These are phyloP conservation scores for Cutaneotrichosporon daszewskae DNA, from an alignment of 1,284 basidiomycete species.

Conservation along the genomic window DNA sequence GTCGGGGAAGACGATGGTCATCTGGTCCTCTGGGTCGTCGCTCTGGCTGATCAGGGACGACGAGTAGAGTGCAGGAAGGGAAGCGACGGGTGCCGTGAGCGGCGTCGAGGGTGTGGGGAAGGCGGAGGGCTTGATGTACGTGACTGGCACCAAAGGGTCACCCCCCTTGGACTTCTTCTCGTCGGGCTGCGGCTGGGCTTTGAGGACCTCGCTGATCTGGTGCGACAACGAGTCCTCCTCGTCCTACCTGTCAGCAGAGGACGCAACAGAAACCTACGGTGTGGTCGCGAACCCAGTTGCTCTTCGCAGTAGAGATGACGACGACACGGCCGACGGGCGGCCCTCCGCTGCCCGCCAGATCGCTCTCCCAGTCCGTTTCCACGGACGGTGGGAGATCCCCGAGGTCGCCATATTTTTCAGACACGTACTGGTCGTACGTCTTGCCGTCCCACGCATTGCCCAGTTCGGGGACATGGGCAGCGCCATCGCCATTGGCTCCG, in stretches of 20 bases:
- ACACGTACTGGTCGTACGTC: conserved; percentile 29
- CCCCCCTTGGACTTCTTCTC: conserved; percentile 15
- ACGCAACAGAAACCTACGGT: conserved; percentile 46
- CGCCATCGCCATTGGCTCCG: conserved; percentile 48
- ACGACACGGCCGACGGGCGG: conserved; percentile 73
- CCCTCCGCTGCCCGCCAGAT: conserved; percentile 74
- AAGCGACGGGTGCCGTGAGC: conserved; percentile 13
- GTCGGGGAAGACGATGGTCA: conserved; percentile 82
- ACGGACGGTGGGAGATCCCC: conserved; percentile 65
- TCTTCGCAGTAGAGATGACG: conserved; percentile 79
- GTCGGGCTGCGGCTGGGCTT: conserved; percentile 16
- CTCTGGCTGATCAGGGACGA: conserved; percentile 76
- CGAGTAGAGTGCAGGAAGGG: conserved; percentile 58
- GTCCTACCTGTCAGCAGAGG: conserved; percentile 36
- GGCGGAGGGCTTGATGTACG: conserved; percentile 31
- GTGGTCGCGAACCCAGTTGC: conserved; percentile 76
- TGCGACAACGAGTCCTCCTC: conserved; percentile 63
- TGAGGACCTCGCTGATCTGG: conserved; percentile 48
- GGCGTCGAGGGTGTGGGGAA: conserved; percentile 28
- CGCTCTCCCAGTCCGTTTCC: conserved; percentile 67
- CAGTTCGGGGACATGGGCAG: conserved; percentile 19
- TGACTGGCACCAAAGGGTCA: conserved; percentile 11
- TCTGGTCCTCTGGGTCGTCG: conserved; percentile 58
- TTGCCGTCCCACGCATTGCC: conserved; percentile 32
- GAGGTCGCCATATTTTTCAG: conserved; percentile 54